Base-by-base conservation (phyloP, 768 basidiomycete species). In the Suillus spraguei region DNA sequence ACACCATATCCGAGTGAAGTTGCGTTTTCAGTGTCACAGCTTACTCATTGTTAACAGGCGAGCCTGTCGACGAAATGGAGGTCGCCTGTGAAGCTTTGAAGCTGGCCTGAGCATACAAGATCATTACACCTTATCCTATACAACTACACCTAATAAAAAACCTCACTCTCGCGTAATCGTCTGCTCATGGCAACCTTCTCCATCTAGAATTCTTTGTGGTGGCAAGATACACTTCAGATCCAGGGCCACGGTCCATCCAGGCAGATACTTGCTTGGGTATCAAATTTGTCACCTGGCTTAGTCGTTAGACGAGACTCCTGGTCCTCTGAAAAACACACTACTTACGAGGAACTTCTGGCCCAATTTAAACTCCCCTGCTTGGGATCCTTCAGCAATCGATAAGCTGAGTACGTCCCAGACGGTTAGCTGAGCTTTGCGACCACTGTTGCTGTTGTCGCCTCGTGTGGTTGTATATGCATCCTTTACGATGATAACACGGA, bases 381-480 rank as follows among this genome's bases (percentile, higher is more conserved):
- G 70, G n/a, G 74, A 79, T 5, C 81, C 84, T 65, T 90, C 88
- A 28, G 78, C 77, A n/a, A 79, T 68, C 0, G 76, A 78, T 33
- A 90, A 64, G 14, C 77, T 78, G 4, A 85, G 76, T 3, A 85
- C 88, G 69, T 96, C 92, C 93, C 93, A 95, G 4, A 96, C 83
- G 0, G 90, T 95, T 60, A 98, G 67, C 71, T 92, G 91, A 0
- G 88, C 95, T 2, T 77, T 80, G 58, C 92, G 83, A 64, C 83
- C 78, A 9, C 84, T 78, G 0, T 82, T 80, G 59, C 84, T 78
- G 0, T 82, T 80, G 59, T 82, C 78, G 64, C 82, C 81, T 0
- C 70, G 67, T 33, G 86, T 88, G 17, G 24, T 1, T 20, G 39
- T 10, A 41, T 80, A 79, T 20, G 85, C 83, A 70, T 92, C 95